Evolutionary conservation across 2,329 filamentous ascomycete genomes (phyloP).

Genomic region (Nemania sp.): DNA sequence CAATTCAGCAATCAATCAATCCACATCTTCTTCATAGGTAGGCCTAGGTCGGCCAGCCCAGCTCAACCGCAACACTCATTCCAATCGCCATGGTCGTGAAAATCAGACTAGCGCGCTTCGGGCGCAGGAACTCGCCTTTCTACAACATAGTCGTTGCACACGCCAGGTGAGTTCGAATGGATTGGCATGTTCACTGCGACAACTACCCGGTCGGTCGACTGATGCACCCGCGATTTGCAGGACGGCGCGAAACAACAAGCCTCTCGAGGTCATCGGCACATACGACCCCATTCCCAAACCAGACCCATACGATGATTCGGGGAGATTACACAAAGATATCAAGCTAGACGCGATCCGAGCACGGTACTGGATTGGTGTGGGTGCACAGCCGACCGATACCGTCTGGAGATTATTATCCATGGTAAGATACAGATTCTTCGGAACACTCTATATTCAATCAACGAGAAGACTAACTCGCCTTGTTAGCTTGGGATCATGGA

Average conservation of each 20-base stretch:
- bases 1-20: background rate
- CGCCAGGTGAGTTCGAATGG: slow-evolving; percentile 73
- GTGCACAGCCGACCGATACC: slow-evolving; percentile 91
- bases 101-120: slow-evolving; percentile 94
- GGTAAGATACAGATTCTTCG: slow-evolving; percentile 60
- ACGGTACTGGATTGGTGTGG: slow-evolving; percentile 96
- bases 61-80: background rate
- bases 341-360: slow-evolving; percentile 84
- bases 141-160: slow-evolving; percentile 99
- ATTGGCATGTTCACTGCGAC: slow-evolving; percentile 4
- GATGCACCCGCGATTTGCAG: slow-evolving; percentile 57
- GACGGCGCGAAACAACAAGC: slow-evolving; percentile 86
- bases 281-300: slow-evolving; percentile 76
- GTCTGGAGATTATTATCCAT: slow-evolving; percentile 88
- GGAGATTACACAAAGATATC: slow-evolving; percentile 88
- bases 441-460: slow-evolving; percentile 18
- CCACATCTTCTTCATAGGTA: background rate
- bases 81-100: slow-evolving; percentile 81
- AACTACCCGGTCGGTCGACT: slow-evolving; percentile 19
- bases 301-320: slow-evolving; percentile 70
- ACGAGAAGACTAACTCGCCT: slow-evolving; percentile 7
- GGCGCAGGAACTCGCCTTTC: slow-evolving; percentile 86
- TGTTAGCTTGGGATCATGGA: slow-evolving; percentile 53
- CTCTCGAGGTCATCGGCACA: slow-evolving; percentile 90
- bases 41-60: background rate